These are phyloP conservation scores for Ustulina deusta DNA, from an alignment of 2,329 filamentous ascomycete genomes.

Conservation along the genomic window DNA sequence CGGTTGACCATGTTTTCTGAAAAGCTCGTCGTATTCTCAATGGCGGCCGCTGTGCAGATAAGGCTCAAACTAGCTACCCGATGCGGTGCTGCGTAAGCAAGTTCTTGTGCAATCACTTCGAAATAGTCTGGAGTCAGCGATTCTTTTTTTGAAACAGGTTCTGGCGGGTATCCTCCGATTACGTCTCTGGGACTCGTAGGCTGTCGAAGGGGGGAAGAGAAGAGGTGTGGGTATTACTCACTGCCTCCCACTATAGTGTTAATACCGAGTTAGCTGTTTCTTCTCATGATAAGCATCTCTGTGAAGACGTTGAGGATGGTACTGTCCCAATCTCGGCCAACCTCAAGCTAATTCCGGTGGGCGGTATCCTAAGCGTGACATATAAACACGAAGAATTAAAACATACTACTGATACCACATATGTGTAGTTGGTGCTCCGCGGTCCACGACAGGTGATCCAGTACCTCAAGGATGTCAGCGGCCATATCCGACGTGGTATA, in stretches of 20 bases:
- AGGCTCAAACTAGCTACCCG: conserved; percentile 69
- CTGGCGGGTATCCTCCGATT: conserved; percentile 55
- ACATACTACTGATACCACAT: conserved; percentile 74
- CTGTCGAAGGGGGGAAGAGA: background rate
- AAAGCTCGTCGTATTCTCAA: conserved; percentile 72
- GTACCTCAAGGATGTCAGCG: conserved; percentile 77
- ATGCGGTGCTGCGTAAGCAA: conserved; percentile 67
- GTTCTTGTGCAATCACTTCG: conserved; percentile 83
- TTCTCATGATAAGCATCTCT: conserved; percentile 47
- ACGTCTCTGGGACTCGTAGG: background rate
- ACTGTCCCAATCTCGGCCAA: background rate
- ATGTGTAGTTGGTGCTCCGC: conserved; percentile 68
- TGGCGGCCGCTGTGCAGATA: conserved; percentile 69
- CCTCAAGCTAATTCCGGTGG: background rate
- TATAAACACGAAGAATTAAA: background rate
- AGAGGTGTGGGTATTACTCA: conserved; percentile 25
- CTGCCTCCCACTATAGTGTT: conserved; percentile 37
- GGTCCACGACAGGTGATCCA: conserved; percentile 74
- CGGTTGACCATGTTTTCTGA: conserved; percentile 72
- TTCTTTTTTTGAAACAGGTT: background rate
- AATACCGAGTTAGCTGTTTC: conserved; percentile 21
- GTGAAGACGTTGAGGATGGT: background rate
- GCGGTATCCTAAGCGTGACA: background rate
- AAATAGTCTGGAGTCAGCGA: background rate
- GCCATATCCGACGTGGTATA: conserved; percentile 92